Conservation (phyloP, 805 yeast species). For the Cyberlindnera mrakii region DNA sequence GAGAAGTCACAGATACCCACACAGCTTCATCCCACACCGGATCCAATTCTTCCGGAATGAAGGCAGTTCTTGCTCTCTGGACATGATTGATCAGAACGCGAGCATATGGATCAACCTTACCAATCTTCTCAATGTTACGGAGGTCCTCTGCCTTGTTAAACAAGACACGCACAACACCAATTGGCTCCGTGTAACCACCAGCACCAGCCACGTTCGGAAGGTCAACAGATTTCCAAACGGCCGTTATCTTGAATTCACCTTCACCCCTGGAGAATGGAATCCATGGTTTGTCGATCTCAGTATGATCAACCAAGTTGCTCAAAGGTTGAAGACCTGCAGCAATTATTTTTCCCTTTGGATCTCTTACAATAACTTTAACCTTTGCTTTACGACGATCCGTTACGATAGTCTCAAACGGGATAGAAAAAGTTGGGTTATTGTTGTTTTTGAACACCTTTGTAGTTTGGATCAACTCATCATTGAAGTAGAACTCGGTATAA, state of each 20-base stretch:
- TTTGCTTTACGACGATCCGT: constrained; percentile 67
- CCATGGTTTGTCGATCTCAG: constrained; percentile 75
- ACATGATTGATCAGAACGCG: constrained; percentile 74
- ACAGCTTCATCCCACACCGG: constrained; percentile 85
- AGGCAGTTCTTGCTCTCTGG: constrained; percentile 70
- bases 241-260: constrained; percentile 66
- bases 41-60: constrained; percentile 56
- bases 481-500: constrained; percentile 65
- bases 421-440: constrained; percentile 63
- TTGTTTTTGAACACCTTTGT: constrained; percentile 55
- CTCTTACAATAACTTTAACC: constrained; percentile 60
- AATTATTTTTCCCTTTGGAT: constrained; percentile 49
- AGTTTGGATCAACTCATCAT: constrained; percentile 51
- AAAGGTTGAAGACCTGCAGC: constrained; percentile 56
- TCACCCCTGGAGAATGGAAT: constrained; percentile 59
- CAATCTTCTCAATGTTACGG: constrained; percentile 81
- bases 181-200: constrained; percentile 86
- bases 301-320: constrained; percentile 61
- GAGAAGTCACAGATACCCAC: constrained; percentile 76
- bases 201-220: constrained; percentile 61
- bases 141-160: constrained; percentile 67
- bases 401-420: constrained; percentile 59
- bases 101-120: constrained; percentile 88
- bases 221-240: constrained; percentile 84
- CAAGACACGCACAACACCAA: constrained; percentile 80